These are phyloP conservation scores for Leishmania amazonensis DNA, from an alignment of 208 protist genomes.

Conservation along the genomic window DNA sequence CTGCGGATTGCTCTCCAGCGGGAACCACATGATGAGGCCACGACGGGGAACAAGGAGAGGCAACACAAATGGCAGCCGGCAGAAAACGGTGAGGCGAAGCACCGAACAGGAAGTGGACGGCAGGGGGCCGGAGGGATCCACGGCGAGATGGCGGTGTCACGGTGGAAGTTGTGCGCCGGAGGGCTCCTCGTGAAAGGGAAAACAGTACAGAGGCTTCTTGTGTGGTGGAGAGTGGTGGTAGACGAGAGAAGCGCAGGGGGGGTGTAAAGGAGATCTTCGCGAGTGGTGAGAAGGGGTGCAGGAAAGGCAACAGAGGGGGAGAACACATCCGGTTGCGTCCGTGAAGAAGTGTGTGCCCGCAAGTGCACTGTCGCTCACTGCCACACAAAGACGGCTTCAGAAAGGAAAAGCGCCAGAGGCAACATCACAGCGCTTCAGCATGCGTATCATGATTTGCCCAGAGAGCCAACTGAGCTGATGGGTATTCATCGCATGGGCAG, in stretches of 20 bases:
- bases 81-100: not conserved
- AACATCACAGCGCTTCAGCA: too few relatives aligned
- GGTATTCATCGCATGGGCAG: not conserved
- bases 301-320: not conserved
- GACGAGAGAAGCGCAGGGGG: not conserved
- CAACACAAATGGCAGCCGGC: not conserved
- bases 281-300: not conserved
- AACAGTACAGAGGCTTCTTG: not conserved
- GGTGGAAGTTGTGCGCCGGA: not conserved
- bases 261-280: not conserved
- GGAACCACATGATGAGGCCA: constrained; percentile 66
- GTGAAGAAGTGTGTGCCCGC: too few relatives aligned
- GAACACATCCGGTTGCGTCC: too few relatives aligned
- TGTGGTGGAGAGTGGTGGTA: too few relatives aligned
- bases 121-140: not conserved
- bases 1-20: constrained; percentile 94
- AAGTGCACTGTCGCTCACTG: not conserved
- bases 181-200: not conserved
- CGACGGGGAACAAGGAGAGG: not conserved
- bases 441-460: not conserved
- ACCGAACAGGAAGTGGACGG: not conserved
- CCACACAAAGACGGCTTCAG: not conserved
- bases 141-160: not conserved
- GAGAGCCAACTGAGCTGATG: not conserved
- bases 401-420: not conserved